Conservation (phyloP, 2,329 filamentous ascomycete species). For the Beauveria sp. region DNA sequence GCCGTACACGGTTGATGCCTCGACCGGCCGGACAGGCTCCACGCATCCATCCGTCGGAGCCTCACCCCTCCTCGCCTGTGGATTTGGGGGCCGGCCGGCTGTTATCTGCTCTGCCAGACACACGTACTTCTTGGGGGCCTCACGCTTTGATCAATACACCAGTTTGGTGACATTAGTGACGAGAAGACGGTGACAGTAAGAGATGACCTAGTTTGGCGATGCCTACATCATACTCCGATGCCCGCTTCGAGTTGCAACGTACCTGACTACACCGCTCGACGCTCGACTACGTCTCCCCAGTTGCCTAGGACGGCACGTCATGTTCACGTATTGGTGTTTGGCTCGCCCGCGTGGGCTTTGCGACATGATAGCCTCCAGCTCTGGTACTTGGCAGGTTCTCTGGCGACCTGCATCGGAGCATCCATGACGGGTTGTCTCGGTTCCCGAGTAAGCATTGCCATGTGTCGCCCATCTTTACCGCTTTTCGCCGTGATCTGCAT, state of each 20-base stretch:
- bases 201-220: too few species aligned
- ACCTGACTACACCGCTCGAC: too few species aligned
- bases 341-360: neutral
- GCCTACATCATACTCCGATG: too few species aligned
- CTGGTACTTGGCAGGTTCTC: neutral
- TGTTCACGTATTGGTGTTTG: neutral
- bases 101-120: neutral
- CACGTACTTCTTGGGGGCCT: too few species aligned
- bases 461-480: neutral
- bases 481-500: neutral
- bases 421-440: neutral
- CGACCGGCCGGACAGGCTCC: neutral
- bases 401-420: neutral
- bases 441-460: neutral
- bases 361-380: neutral
- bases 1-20: neutral
- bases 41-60: slow-evolving; percentile 9
- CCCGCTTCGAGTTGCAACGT: too few species aligned
- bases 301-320: neutral
- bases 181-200: too few species aligned
- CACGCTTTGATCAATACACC: neutral
- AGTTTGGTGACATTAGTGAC: too few species aligned
- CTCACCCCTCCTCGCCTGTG: neutral
- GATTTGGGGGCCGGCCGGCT: neutral
- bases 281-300: neutral